Evolutionary conservation across 2,329 filamentous ascomycete genomes (phyloP).

Genomic region (Tolypocladium album): DNA sequence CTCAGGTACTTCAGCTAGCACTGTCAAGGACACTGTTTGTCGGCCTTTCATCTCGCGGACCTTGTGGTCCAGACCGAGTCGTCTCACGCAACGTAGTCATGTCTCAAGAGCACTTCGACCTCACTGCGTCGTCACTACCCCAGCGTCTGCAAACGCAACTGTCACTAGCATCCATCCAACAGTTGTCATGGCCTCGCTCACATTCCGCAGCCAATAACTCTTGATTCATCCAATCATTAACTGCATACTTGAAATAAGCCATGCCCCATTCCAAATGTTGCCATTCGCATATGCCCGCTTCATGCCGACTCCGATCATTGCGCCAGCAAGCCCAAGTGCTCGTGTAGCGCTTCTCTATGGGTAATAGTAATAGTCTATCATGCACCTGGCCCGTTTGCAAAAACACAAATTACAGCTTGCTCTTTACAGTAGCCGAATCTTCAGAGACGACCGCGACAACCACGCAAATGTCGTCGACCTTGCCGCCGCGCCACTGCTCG

Average conservation of each 20-base stretch:
- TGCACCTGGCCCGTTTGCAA: not conserved
- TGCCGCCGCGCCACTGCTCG: constrained; percentile 83
- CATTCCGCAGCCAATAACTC: not conserved
- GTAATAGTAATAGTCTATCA: not conserved
- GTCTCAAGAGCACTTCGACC: too few relatives aligned
- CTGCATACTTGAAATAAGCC: not conserved
- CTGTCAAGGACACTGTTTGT: not conserved
- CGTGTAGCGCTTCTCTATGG: not conserved
- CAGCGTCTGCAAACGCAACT: not conserved
- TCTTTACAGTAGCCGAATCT: constrained; percentile 24
- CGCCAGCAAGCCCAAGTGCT: not conserved
- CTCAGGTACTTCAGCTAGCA: too few relatives aligned
- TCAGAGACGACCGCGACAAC: constrained; percentile 71
- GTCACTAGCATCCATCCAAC: not conserved
- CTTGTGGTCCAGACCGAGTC: not conserved
- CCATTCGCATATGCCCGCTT: not conserved
- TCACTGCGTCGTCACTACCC: not conserved
- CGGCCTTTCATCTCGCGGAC: not conserved
- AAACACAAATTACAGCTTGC: constrained; percentile 19
- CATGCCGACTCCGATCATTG: not conserved
- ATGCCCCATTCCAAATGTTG: not conserved
- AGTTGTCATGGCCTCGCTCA: not conserved
- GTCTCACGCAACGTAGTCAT: not conserved
- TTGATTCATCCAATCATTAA: not conserved
- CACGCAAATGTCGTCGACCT: constrained; percentile 91